Evolutionary conservation across 1,139 yeast genomes (phyloP), one percentile per base, ranked within the genome.

Genomic region (Casaregolazyma lundiana): DNA sequence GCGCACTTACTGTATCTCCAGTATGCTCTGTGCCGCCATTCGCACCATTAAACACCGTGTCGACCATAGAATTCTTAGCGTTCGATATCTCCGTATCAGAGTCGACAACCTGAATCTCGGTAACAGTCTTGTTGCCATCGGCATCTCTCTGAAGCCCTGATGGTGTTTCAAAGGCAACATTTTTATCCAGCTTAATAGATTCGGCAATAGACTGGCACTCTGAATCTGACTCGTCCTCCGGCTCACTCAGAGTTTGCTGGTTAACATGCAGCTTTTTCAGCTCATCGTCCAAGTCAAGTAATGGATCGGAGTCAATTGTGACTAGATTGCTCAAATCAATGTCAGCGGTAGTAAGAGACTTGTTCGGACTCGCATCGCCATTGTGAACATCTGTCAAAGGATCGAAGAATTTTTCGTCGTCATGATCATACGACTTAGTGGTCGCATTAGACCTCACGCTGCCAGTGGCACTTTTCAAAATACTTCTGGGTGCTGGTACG

Each of bases 401-500:
- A 26, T 26, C 32, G 11, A 26, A 26, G 26, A 26, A 17, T 3
- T 18, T 30, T n/a, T 39, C 43, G 19, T 34, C 40, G 26, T 35
- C 36, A 17, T 34, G 34, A 34, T 44, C 43, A 34, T 30, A 38
- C 21, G 49, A 38, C 35, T 29, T 21, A 7, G 36, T 11, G 9
- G 35, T 45, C 5, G 38, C 20, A 6, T 15, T 32, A 2, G 41
- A 34, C 17, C 40, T 18, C 9, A 44, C 20, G 18, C 43, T 38
- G n/a, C 40, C 47, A 32, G 30, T 30, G 29, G 44, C 21, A 21
- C 51, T 42, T 48, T 61, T 61, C 37, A 61, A 49, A 49, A 61
- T 61, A 26, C 61, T 46, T 41, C 50, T 51, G 2, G 60, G 56
- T 4, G 61, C 52, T 1, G 52, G 41, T 2, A 48, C 51, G 21